A percentile compares a stretch with the other conserved stretches of the same genome.
phyloP scores from a whole-genome alignment of 2,329 filamentous ascomycete species.

The Verticillium isaacii region DNA sequence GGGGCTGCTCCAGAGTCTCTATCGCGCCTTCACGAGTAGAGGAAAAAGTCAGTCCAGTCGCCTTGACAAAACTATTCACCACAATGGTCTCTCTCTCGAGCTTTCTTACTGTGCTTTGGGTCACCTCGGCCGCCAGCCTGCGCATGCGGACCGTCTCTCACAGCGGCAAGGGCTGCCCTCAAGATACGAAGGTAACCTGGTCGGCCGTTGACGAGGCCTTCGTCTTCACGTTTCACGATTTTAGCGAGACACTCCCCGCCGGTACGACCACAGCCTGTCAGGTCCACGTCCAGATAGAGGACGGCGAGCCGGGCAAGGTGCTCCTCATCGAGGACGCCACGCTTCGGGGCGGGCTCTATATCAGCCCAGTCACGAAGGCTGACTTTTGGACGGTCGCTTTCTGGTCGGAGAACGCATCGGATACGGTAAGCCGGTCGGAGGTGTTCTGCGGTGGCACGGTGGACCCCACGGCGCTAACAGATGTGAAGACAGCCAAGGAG shows the following conservation, averaged over 20 bases:
- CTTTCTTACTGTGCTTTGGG: not conserved
- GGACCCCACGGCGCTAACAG: not conserved
- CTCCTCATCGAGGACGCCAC: constrained; percentile 8
- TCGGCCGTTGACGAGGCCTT: constrained; percentile 12
- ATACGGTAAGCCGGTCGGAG: constrained; percentile 3
- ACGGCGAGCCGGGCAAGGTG: constrained; percentile 5
- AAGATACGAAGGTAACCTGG: constrained; percentile 7
- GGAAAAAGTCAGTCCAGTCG: not conserved
- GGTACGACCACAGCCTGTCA: constrained; percentile 20
- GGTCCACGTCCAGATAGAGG: constrained; percentile 8
- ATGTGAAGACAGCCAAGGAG: constrained; percentile 1
- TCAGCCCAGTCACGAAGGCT: constrained; percentile 6
- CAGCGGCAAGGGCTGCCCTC: constrained; percentile 7
- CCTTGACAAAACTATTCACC: not conserved
- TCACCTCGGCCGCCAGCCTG: not conserved
- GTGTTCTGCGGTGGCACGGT: not conserved
- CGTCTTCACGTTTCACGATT: constrained; percentile 35
- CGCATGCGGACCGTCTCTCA: constrained; percentile 5
- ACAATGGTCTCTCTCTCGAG: not conserved
- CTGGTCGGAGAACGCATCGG: constrained; percentile 8
- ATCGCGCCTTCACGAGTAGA: not conserved
- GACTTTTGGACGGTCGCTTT: constrained; percentile 7
- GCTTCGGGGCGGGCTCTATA: constrained; percentile 7
- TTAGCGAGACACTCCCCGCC: constrained; percentile 28
- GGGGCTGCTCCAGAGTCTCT: too few relatives aligned